Evolutionary conservation across 306 rosid genomes (phyloP), one percentile per base, ranked within the genome.

Genomic region (Castanea sativa): DNA sequence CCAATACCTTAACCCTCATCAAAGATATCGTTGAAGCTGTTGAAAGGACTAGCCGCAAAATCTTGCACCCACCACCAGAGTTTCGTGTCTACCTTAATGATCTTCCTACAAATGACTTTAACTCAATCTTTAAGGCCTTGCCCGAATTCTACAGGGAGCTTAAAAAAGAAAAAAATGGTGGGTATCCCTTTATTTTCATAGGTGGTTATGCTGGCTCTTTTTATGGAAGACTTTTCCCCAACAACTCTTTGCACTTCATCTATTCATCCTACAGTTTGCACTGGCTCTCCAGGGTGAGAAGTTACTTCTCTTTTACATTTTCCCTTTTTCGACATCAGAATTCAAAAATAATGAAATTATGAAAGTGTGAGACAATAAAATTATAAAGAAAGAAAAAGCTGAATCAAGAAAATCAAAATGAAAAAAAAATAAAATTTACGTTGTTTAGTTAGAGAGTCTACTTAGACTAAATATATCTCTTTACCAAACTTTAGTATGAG

Each of bases 161-260:
- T 27, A 78, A 67, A 21, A 85, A 79, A 59, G 88, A 89, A 70
- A 78, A 67, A 33, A 76, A 77, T 12, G 70, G 78, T 79, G 87
- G 80, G 32, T 56, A 55, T 56, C 89, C 94, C 73, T 82, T 96
- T 38, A 85, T 94, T 79, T 90, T 86, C 82, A 82, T 95, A 23
- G 99, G 97, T 19, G 99, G 86, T n/a, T 94, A 92, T 82, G 97
- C 99, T 32, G 99, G 97, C 60, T 92, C 97, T 5, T 94, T 94
- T 82, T 94, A 94, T 80, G 88, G 92, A 63, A 90, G 97, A 76
- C 91, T 94, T 10, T 88, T 94, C 58, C 99, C 99, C 63, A 90
- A 84, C 80, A 83, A 79, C 76, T 87, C 78, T 83, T 82, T 94
- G 87, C 97, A 94, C 97, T 87, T 92, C 79, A 93, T 92, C 79